Conservation (phyloP, 305 asterid genomes). For the Ilex paraguariensis region DNA sequence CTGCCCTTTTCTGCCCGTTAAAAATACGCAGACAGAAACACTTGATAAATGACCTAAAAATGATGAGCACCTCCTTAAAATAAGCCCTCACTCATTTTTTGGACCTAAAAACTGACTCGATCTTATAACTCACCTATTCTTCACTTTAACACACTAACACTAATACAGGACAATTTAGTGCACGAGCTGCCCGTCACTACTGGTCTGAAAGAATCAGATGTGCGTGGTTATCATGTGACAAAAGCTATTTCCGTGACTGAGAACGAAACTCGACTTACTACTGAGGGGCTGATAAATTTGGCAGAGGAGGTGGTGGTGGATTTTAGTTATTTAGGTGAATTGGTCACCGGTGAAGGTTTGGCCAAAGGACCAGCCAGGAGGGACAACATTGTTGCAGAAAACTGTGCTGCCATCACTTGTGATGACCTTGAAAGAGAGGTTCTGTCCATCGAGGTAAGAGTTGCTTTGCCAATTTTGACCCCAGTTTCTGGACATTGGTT, state of each 20-base stretch:
- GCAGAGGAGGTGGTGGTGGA: no score
- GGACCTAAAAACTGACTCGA: no score
- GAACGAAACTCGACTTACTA: no score
- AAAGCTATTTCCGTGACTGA: no score
- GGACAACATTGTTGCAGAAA: slow-evolving; percentile 26
- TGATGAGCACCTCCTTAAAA: slow-evolving; percentile 27
- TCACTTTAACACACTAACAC: no score
- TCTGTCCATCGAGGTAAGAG: slow-evolving; percentile 35
- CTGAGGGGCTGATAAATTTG: no score
- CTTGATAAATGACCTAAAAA: slow-evolving; percentile 7
- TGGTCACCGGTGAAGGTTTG: slow-evolving; percentile 40
- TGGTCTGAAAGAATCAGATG: no score
- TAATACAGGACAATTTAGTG: no score
- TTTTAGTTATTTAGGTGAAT: slow-evolving; percentile 16
- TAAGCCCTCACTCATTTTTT: slow-evolving; percentile 18
- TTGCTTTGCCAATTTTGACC: slow-evolving; percentile 60
- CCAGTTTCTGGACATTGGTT: slow-evolving; percentile 53
- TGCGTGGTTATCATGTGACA: no score
- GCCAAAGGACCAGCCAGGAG: slow-evolving; percentile 42
- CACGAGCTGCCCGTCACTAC: no score
- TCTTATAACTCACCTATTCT: no score
- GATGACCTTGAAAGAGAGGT: slow-evolving; percentile 42
- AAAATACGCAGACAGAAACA: slow-evolving; percentile 30
- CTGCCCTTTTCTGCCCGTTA: slow-evolving; percentile 24
- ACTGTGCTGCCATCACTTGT: slow-evolving; percentile 41